These are phyloP conservation scores for Trametes punicea DNA, from an alignment of 768 basidiomycete genomes.

Conservation along the genomic window DNA sequence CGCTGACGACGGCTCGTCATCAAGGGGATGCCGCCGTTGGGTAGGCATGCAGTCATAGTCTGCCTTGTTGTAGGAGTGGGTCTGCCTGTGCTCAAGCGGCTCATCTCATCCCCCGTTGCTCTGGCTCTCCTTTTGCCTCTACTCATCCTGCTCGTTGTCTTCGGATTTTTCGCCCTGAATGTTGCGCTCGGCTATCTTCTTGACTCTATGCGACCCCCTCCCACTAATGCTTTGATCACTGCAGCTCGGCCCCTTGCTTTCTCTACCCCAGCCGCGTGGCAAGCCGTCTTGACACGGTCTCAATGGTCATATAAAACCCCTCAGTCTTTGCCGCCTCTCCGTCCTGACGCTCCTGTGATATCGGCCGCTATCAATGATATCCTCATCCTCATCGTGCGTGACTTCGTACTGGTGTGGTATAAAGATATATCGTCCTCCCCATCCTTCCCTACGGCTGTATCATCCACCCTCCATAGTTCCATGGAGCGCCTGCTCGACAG, in stretches of 20 bases:
- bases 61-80: slow-evolving; percentile 57
- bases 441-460: slow-evolving; percentile 85
- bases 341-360: slow-evolving; percentile 59
- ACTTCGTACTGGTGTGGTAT: slow-evolving; percentile 93
- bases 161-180: slow-evolving; percentile 51
- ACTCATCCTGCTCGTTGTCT: slow-evolving; percentile 44
- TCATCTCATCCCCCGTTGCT: slow-evolving; percentile 63
- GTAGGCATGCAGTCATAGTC: slow-evolving; percentile 33
- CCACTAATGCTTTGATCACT: slow-evolving; percentile 40
- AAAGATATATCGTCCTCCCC: slow-evolving; percentile 78
- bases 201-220: slow-evolving; percentile 41
- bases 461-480: slow-evolving; percentile 65
- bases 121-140: slow-evolving; percentile 64
- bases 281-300: slow-evolving; percentile 83
- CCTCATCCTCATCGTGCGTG: slow-evolving; percentile 74
- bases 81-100: slow-evolving; percentile 50
- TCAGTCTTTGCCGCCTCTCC: slow-evolving; percentile 63
- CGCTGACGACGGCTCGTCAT: not conserved
- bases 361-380: slow-evolving; percentile 77
- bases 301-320: slow-evolving; percentile 80
- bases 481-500: slow-evolving; percentile 57
- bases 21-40: slow-evolving; percentile 7
- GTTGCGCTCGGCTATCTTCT: slow-evolving; percentile 57
- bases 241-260: slow-evolving; percentile 78
- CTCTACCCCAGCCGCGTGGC: slow-evolving; percentile 94